Evolutionary conservation across 352 stramenopile genomes (phyloP), one percentile per base, ranked within the genome.

Genomic region (Phytopythium aichiense): DNA sequence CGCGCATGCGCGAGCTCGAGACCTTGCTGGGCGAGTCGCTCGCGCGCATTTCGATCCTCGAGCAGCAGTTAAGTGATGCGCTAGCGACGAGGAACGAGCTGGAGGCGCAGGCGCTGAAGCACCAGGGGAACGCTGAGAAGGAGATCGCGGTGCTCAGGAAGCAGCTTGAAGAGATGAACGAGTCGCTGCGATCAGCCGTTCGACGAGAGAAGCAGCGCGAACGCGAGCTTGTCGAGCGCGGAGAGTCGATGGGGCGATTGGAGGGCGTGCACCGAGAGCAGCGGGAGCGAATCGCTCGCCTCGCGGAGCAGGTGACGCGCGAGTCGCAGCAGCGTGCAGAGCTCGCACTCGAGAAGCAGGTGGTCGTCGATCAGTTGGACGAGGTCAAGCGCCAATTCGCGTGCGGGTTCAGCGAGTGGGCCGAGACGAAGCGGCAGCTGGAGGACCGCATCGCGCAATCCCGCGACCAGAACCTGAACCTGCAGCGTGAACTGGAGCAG

Each of bases 1-100:
- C 74, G 28, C 69, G 80, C 1, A 91, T 93, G 80, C 65, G 77
- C 20, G 81, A 93, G 46, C 63, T 87, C 2, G 82, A 91, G 52
- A 66, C 73, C 2, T 67, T 87, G 18, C n/a, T 89, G 18, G 58
- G 77, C 9, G 79, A 87, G n/a, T 65, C 79, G 7, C 60, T 93
- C 5, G 45, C 72, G 37, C 84, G 72, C 57, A 89, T 30, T 15
- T 28, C 37, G 8, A 38, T 1, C 1, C 55, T 60, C 28, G 55
- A 60, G 55, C 13, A 28, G 12, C 38, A 60, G 11, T 25, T 60
- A 6, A 49, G 22, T 11, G 53, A 58, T 0, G 7, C 22, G 30
- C 4, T 58, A 11, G 20, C 35, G 5, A 6, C 22, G 53, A 16
- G 89, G 52, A 64, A 60, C 3, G 58, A 73, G 16, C 58, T 86